phyloP scores from a whole-genome alignment of 2,329 filamentous ascomycete species.

The Clonostachys solani region DNA sequence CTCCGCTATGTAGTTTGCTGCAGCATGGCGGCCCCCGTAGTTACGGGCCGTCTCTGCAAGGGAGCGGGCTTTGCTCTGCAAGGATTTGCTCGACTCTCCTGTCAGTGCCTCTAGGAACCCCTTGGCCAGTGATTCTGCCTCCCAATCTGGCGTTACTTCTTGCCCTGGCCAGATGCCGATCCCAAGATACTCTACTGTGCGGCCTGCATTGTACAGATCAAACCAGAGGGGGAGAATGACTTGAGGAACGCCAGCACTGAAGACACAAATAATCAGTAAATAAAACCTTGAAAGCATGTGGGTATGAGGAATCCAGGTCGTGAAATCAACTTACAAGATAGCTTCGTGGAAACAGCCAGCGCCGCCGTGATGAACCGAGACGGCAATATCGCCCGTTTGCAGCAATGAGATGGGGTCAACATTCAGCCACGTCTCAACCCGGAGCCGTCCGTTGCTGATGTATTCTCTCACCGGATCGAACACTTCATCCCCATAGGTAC shows the following conservation, averaged over 20 bases:
- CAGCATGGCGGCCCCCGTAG: too few species aligned
- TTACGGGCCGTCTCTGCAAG: too few species aligned
- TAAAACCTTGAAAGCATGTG: not conserved
- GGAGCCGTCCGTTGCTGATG: conserved; percentile 10
- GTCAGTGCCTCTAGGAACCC: conserved; percentile 9
- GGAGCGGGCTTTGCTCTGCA: too few species aligned
- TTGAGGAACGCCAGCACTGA: conserved; percentile 35
- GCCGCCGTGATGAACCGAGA: conserved; percentile 32
- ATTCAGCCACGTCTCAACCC: conserved; percentile 18
- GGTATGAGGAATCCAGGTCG: not conserved
- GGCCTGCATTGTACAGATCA: conserved; percentile 36
- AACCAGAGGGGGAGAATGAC: conserved; percentile 37
- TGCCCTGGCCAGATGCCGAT: conserved; percentile 31
- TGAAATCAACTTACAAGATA: conserved; percentile 23
- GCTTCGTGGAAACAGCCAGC: conserved; percentile 37
- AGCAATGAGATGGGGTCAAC: conserved; percentile 25
- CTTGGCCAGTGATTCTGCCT: conserved; percentile 12
- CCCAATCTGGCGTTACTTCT: conserved; percentile 18
- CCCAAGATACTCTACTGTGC: conserved; percentile 31
- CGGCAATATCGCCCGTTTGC: conserved; percentile 23
- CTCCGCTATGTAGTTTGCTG: too few species aligned
- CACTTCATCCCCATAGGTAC: conserved; percentile 4
- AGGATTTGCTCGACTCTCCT: not conserved
- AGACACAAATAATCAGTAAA: not conserved
- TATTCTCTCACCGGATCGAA: conserved; percentile 3